These are phyloP conservation scores for Tuber borchii DNA, from an alignment of 495 filamentous ascomycete genomes.

Conservation along the genomic window DNA sequence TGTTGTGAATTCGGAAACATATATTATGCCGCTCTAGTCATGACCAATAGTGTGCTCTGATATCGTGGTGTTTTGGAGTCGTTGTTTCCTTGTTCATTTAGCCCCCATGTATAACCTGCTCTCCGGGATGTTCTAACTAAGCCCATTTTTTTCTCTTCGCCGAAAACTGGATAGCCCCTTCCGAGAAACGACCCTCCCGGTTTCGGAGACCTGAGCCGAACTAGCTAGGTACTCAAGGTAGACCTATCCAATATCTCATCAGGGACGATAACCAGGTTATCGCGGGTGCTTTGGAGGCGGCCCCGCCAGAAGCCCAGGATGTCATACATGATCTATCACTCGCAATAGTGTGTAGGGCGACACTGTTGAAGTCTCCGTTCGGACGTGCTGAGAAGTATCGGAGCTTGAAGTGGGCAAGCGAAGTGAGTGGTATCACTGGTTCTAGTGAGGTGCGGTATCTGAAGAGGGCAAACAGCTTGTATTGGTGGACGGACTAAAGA, in stretches of 20 bases:
- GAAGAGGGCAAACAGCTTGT: too few species aligned
- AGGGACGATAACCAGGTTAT: neutral
- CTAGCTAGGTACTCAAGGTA: neutral
- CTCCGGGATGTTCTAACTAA: neutral
- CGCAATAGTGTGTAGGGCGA: neutral
- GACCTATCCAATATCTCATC: neutral
- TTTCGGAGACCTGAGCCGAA: neutral
- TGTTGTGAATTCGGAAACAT: neutral
- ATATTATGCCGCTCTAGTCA: neutral
- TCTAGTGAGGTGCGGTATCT: too few species aligned
- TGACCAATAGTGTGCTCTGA: neutral
- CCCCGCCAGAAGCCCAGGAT: neutral
- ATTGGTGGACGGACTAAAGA: too few species aligned
- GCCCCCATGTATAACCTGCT: neutral
- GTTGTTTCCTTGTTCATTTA: neutral
- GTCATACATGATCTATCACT: neutral
- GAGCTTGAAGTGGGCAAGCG: too few species aligned
- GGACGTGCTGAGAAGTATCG: too few species aligned
- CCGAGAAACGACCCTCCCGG: neutral
- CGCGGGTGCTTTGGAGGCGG: neutral
- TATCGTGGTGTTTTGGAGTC: neutral
- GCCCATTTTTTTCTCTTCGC: neutral
- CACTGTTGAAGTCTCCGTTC: neutral
- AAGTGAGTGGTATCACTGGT: too few species aligned
- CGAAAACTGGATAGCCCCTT: neutral